Conservation (phyloP, 2,329 filamentous ascomycete genomes). For the Hypoxylon sp. region DNA sequence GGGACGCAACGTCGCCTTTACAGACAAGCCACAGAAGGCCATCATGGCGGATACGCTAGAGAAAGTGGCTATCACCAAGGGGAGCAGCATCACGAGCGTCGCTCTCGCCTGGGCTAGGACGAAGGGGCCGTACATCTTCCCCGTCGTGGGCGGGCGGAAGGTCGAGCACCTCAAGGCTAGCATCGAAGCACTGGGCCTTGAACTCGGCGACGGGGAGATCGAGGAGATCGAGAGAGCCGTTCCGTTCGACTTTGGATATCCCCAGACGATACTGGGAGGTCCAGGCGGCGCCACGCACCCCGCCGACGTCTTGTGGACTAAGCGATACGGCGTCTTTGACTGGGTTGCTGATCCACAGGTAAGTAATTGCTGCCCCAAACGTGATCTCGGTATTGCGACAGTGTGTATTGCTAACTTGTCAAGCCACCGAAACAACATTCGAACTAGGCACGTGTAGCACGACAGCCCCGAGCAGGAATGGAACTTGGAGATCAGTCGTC, state of each 20-base stretch:
- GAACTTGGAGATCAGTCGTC: not conserved
- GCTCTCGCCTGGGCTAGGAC: constrained; percentile 58
- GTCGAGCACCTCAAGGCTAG: constrained; percentile 60
- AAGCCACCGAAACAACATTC: not conserved
- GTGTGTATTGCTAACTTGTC: not conserved
- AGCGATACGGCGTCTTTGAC: constrained; percentile 12
- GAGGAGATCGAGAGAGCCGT: constrained; percentile 58
- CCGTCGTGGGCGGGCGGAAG: constrained; percentile 60
- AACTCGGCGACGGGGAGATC: constrained; percentile 58
- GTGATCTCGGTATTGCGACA: too few species aligned
- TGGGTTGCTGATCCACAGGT: constrained; percentile 17
- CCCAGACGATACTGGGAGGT: constrained; percentile 48
- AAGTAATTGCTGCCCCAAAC: not conserved
- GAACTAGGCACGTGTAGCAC: not conserved
- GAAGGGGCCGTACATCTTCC: constrained; percentile 59
- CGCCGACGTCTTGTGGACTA: constrained; percentile 13
- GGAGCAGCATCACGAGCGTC: constrained; percentile 62
- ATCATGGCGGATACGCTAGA: constrained; percentile 66
- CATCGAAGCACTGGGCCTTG: constrained; percentile 59
- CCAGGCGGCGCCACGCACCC: constrained; percentile 12
- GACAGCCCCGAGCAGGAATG: too few species aligned
- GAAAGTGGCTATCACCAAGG: constrained; percentile 64
- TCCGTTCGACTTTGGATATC: constrained; percentile 64
- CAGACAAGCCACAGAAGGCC: constrained; percentile 56
- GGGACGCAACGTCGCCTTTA: constrained; percentile 43